Percentiles rank a stretch among this genome's conserved stretches.
These are phyloP conservation scores for Wallacemonas sp. DNA, from an alignment of 208 protist species.

Conservation along the genomic window DNA sequence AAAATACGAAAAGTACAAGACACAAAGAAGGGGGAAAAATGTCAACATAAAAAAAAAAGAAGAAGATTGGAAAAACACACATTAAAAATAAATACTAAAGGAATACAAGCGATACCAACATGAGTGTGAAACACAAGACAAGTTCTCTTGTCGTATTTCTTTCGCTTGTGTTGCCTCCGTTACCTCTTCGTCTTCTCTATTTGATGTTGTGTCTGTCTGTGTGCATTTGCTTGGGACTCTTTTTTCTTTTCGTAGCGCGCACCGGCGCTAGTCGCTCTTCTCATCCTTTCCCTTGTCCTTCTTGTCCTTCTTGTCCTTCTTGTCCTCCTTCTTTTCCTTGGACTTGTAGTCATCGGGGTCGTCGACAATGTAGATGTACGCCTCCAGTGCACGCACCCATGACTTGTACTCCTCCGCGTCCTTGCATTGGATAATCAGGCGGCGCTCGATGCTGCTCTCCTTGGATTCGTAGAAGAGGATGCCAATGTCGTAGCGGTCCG, in stretches of 20 bases:
- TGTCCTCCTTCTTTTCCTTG: slow-evolving; percentile 21
- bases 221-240: too few relatives aligned
- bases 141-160: not conserved
- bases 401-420: slow-evolving; percentile 24
- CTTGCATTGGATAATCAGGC: slow-evolving; percentile 44
- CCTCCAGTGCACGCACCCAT: slow-evolving; percentile 41
- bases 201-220: too few relatives aligned
- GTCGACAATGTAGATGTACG: slow-evolving; percentile 44
- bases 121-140: slow-evolving; percentile 11
- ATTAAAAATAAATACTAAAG: not conserved
- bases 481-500: slow-evolving; percentile 27
- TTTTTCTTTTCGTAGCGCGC: not conserved
- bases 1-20: too few relatives aligned
- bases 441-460: slow-evolving; percentile 37
- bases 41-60: slow-evolving; percentile 11
- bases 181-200: not conserved
- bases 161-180: not conserved
- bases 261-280: slow-evolving; percentile 1
- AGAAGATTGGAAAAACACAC: not conserved
- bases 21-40: not conserved
- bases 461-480: slow-evolving; percentile 42
- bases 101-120: not conserved
- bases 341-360: slow-evolving; percentile 41
- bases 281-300: slow-evolving; percentile 13
- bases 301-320: slow-evolving; percentile 21